Percentiles rank a stretch among this genome's conserved stretches.
Evolutionary conservation across 164 flowering plant genomes (phyloP).

Genomic region (Pachysandra terminalis): DNA sequence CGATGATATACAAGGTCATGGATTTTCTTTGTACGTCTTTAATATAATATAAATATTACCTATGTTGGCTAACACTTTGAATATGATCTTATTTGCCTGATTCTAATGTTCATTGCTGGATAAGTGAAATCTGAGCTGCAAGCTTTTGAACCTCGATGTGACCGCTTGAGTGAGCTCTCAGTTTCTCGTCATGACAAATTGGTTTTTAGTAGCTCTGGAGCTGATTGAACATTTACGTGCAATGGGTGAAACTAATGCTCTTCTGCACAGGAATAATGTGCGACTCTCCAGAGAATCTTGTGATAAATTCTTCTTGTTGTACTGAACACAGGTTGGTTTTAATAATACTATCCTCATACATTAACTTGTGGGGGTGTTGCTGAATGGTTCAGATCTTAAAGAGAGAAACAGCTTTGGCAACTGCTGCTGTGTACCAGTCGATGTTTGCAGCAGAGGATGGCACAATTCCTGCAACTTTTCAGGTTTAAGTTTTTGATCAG

Average conservation of each 20-base stretch:
- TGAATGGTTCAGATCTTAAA: slow-evolving; percentile 51
- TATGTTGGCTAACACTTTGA: neutral
- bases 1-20: no score
- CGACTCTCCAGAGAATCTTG: slow-evolving; percentile 7
- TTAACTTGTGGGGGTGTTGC: neutral
- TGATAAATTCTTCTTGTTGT: neutral
- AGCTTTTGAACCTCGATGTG: neutral
- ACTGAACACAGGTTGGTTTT: neutral
- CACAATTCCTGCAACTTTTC: slow-evolving; percentile 91
- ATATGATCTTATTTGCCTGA: neutral
- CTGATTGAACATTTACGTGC: slow-evolving; percentile 89
- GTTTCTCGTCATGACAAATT: neutral
- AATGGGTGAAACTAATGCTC: slow-evolving; percentile 97
- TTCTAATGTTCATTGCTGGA: neutral
- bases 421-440: slow-evolving; percentile 89
- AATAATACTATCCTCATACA: neutral
- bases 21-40: no score
- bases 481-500: slow-evolving; percentile 44
- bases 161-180: neutral
- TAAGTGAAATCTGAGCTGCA: neutral
- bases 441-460: slow-evolving; percentile 97
- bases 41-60: no score
- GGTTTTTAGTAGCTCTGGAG: slow-evolving; percentile 62
- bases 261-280: slow-evolving; percentile 67
- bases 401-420: slow-evolving; percentile 89